Conservation (phyloP, 169 alveolate genomes). For the Ichthyophthirius multifiliis region DNA sequence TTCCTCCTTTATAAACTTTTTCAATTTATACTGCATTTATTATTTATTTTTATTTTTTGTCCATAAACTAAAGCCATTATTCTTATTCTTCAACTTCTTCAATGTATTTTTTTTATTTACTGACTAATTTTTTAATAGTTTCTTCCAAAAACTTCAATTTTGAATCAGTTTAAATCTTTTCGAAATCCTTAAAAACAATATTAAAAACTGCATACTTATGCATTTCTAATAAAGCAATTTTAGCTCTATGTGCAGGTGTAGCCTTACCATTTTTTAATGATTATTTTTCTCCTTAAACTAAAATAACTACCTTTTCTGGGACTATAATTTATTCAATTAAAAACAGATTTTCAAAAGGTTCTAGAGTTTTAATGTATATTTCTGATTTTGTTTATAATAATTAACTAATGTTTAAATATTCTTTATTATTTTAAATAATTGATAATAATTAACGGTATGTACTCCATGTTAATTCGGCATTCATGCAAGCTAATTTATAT, state of each 20-base stretch:
- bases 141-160: background rate
- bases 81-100: background rate
- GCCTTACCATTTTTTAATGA: background rate
- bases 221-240: background rate
- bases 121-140: background rate
- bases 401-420: background rate
- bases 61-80: background rate
- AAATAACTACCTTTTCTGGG: background rate
- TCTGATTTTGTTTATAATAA: background rate
- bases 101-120: background rate
- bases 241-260: background rate
- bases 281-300: background rate
- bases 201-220: background rate
- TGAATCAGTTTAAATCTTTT: background rate
- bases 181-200: background rate
- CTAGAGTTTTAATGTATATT: background rate
- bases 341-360: background rate
- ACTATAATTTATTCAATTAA: background rate
- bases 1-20: background rate
- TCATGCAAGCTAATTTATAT: background rate
- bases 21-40: background rate
- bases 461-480: conserved; percentile 3
- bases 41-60: background rate
- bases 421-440: background rate
- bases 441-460: background rate